These are phyloP conservation scores for Pythium oligandrum DNA, from an alignment of 352 stramenopile genomes.

Conservation along the genomic window DNA sequence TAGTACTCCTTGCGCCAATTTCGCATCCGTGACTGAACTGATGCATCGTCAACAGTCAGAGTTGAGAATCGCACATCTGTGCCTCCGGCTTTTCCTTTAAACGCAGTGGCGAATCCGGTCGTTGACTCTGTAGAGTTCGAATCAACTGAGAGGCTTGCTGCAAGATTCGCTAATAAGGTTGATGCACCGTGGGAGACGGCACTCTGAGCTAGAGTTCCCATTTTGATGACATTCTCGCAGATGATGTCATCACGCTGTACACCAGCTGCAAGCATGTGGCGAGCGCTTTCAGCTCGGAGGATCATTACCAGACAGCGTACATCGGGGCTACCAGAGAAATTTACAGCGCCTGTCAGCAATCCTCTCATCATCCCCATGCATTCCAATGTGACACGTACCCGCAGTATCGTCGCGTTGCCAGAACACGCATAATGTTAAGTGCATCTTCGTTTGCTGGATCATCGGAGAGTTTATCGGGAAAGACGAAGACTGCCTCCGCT, in stretches of 20 bases:
- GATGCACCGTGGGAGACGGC: constrained; percentile 67
- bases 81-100: constrained; percentile 8
- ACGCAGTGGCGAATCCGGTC: constrained; percentile 12
- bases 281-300: constrained; percentile 62
- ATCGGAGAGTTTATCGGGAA: constrained; percentile 77
- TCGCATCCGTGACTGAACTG: constrained; percentile 4
- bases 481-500: constrained; percentile 73
- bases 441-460: constrained; percentile 73
- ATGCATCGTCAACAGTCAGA: constrained; percentile 2
- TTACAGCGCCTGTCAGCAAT: too few relatives aligned
- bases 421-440: constrained; percentile 81
- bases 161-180: constrained; percentile 83
- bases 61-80: constrained; percentile 10
- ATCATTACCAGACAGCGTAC: constrained; percentile 77
- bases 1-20: constrained; percentile 77
- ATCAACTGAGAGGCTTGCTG: constrained; percentile 69
- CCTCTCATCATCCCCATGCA: not conserved
- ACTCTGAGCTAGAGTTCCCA: constrained; percentile 81
- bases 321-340: constrained; percentile 23
- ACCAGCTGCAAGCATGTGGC: constrained; percentile 75
- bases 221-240: constrained; percentile 87
- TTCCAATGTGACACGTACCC: constrained; percentile 31
- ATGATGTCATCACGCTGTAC: constrained; percentile 79
- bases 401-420: constrained; percentile 64
- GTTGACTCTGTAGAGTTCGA: not conserved